Evolutionary conservation across 768 basidiomycete genomes (phyloP).

Genomic region (Boletus pseudo-olivaceus): DNA sequence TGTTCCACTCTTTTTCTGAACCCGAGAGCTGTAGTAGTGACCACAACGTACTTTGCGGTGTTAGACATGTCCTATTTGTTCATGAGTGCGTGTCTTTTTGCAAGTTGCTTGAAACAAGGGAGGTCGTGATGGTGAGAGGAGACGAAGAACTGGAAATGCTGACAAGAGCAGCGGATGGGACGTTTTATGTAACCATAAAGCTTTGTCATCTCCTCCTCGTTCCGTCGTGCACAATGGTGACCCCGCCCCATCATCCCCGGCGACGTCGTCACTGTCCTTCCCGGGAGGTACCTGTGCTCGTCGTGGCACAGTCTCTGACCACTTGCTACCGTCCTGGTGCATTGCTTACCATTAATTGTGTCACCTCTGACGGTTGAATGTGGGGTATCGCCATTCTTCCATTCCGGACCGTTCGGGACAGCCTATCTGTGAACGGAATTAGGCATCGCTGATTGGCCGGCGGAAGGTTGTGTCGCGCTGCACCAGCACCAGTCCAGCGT

Average conservation of each 20-base stretch:
- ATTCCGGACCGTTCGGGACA: neutral
- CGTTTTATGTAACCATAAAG: conserved; percentile 35
- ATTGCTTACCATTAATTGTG: too few relatives aligned
- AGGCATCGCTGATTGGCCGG: neutral
- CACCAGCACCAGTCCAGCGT: neutral
- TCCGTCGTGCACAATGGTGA: neutral
- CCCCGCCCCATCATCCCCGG: neutral
- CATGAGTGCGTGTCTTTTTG: neutral
- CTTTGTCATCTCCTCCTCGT: conserved; percentile 31
- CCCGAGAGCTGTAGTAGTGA: conserved; percentile 14
- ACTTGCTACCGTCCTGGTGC: neutral
- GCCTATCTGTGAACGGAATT: neutral
- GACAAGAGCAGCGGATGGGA: conserved; percentile 29
- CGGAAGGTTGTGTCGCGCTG: neutral
- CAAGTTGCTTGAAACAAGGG: neutral
- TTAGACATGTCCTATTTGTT: neutral
- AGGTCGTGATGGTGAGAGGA: conserved; percentile 32
- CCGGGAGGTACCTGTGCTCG: neutral
- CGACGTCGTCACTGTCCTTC: neutral
- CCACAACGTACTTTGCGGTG: neutral
- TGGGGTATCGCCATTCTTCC: neutral
- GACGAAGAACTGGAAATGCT: conserved; percentile 32
- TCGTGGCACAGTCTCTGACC: neutral
- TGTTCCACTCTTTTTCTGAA: neutral
- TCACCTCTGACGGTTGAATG: neutral